Evolutionary conservation across 1,284 basidiomycete species (phyloP).

Genomic region (Ganoderma lingzhi): DNA sequence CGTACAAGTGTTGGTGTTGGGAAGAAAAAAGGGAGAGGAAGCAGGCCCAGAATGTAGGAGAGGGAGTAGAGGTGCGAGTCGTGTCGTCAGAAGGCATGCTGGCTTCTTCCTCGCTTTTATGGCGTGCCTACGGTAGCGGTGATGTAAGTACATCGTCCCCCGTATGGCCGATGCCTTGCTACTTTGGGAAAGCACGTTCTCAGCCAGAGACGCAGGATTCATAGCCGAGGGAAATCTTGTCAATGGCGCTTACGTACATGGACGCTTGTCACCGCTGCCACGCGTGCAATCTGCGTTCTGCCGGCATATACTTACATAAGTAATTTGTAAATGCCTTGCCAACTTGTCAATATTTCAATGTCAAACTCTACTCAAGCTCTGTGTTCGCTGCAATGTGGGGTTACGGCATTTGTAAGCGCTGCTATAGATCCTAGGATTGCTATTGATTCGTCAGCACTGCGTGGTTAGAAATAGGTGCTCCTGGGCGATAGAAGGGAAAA

Average conservation of each 20-base stretch:
- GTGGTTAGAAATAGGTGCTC: not conserved
- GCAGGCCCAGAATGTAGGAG: constrained; percentile 10
- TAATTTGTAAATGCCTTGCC: too few species aligned
- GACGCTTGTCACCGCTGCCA: not conserved
- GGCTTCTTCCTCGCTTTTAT: constrained; percentile 2
- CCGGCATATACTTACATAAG: not conserved
- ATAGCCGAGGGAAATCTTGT: constrained; percentile 7
- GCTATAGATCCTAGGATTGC: not conserved
- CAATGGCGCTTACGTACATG: not conserved
- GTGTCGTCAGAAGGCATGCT: constrained; percentile 19
- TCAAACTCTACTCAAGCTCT: not conserved
- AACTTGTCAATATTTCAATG: not conserved
- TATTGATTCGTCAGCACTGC: not conserved
- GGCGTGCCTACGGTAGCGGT: not conserved
- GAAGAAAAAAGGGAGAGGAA: constrained; percentile 13
- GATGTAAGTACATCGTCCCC: not conserved
- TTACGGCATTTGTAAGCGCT: not conserved
- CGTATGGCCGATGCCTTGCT: not conserved
- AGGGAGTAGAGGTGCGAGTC: not conserved
- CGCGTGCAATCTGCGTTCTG: not conserved
- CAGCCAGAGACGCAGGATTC: not conserved
- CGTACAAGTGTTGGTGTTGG: not conserved
- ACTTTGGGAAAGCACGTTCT: constrained; percentile 1
- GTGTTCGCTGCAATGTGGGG: not conserved
- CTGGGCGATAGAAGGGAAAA: not conserved